Evolutionary conservation across 2,329 filamentous ascomycete genomes (phyloP).

Genomic region (Trichoderma simmonsii): DNA sequence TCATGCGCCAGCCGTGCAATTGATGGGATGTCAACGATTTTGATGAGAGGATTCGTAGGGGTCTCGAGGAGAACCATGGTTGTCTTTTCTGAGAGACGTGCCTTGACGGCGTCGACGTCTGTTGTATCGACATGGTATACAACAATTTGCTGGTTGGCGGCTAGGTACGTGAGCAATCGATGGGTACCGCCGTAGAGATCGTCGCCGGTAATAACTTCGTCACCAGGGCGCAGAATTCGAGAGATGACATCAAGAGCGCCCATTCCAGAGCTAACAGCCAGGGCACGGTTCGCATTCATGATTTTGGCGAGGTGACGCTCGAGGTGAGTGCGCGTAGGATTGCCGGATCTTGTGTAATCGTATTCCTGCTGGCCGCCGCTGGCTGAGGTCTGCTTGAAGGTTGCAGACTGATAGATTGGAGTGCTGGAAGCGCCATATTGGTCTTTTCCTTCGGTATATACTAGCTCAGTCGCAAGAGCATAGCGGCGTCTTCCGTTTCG

Average conservation of each 20-base stretch:
- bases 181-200: slow-evolving; percentile 96
- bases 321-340: slow-evolving; percentile 92
- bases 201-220: slow-evolving; percentile 96
- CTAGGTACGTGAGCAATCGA: slow-evolving; percentile 86
- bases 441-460: slow-evolving; percentile 93
- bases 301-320: slow-evolving; percentile 98
- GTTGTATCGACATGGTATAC: slow-evolving; percentile 98
- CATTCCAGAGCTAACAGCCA: slow-evolving; percentile 97
- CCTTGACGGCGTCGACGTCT: slow-evolving; percentile 64
- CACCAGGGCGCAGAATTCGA: slow-evolving; percentile 81
- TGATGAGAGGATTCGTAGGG: slow-evolving; percentile 96
- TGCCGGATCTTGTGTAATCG: slow-evolving; percentile 97
- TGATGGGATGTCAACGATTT: slow-evolving; percentile 85
- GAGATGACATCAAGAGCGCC: slow-evolving; percentile 95
- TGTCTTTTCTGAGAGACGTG: slow-evolving; percentile 73
- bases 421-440: slow-evolving; percentile 96
- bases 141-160: slow-evolving; percentile 82
- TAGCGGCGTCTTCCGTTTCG: slow-evolving; percentile 78
- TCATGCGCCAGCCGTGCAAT: slow-evolving; percentile 77
- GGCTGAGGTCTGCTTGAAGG: slow-evolving; percentile 89
- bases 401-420: slow-evolving; percentile 97
- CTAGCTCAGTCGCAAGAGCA: slow-evolving; percentile 90
- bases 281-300: slow-evolving; percentile 88
- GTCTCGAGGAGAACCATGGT: slow-evolving; percentile 95
- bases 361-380: slow-evolving; percentile 80